Conservation (phyloP, 768 basidiomycete genomes). For the Pholiota conissans region DNA sequence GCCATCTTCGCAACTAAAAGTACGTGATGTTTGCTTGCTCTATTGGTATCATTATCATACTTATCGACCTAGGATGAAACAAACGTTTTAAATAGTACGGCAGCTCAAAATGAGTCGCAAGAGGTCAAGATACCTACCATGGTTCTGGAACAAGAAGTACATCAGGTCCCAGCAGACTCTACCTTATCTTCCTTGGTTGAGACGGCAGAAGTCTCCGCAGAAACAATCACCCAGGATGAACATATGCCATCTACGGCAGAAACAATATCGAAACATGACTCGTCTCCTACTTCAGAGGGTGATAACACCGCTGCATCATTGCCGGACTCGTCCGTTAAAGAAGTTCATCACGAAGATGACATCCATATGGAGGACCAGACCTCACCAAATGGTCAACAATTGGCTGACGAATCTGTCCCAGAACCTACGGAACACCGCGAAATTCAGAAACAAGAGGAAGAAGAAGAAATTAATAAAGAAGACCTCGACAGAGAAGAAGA, state of each 20-base stretch:
- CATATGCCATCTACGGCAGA: not conserved
- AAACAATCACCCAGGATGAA: not conserved
- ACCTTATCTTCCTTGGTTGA: not conserved
- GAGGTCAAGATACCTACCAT: not conserved
- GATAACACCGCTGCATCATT: too few species aligned
- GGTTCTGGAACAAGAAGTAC: not conserved
- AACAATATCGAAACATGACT: too few species aligned
- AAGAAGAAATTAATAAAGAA: conserved; percentile 14
- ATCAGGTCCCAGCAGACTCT: not conserved
- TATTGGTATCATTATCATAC: not conserved
- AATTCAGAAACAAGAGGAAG: conserved; percentile 24
- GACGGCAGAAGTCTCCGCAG: not conserved
- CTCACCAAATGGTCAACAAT: too few species aligned
- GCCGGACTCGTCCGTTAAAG: too few species aligned
- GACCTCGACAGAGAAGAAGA: conserved; percentile 25
- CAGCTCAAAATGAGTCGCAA: not conserved
- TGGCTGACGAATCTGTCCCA: not conserved
- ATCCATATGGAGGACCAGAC: conserved; percentile 5
- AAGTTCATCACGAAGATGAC: not conserved
- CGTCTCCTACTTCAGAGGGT: too few species aligned
- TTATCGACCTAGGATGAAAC: not conserved
- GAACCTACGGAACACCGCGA: conserved; percentile 10
- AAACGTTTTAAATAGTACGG: too few species aligned
- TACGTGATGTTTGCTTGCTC: not conserved
- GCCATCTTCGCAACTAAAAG: conserved; percentile 24